A percentile compares a stretch with the other conserved stretches of the same genome.
phyloP scores from a whole-genome alignment of 345 rosid genomes.

The Eucalyptus camaldulensis region DNA sequence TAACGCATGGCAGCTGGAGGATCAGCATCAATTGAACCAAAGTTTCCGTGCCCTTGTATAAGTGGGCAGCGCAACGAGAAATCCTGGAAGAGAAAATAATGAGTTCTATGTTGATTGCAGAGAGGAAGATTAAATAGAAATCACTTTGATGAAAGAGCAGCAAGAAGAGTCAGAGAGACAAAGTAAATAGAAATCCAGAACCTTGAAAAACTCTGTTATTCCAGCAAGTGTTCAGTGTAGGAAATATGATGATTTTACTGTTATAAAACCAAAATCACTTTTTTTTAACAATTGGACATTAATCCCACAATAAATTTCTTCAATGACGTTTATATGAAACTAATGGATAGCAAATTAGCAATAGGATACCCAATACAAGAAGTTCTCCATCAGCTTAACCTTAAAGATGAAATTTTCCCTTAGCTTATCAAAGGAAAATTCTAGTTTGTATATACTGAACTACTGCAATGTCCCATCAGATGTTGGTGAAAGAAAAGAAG shows the following conservation, averaged over 20 bases:
- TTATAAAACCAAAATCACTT: background rate
- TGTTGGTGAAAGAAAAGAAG: background rate
- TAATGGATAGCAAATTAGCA: background rate
- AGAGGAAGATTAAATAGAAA: background rate
- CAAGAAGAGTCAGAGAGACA: background rate
- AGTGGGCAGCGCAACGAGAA: constrained; percentile 86
- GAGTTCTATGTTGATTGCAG: background rate
- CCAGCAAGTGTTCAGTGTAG: background rate
- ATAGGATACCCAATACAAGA: background rate
- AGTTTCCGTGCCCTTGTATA: constrained; percentile 92
- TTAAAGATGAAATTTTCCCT: background rate
- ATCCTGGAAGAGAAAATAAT: constrained; percentile 27
- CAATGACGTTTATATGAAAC: background rate
- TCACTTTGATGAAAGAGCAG: background rate
- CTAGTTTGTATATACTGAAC: background rate
- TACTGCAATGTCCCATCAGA: background rate
- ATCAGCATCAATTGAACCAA: constrained; percentile 94
- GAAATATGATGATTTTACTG: background rate
- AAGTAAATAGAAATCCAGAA: background rate
- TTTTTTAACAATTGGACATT: background rate
- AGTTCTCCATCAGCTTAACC: background rate
- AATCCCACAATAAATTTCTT: background rate
- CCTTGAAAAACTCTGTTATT: background rate
- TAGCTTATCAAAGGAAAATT: background rate
- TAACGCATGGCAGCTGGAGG: constrained; percentile 99